These are phyloP conservation scores for Chlorella sp. DNA, from an alignment of 139 green algal species.

Conservation along the genomic window DNA sequence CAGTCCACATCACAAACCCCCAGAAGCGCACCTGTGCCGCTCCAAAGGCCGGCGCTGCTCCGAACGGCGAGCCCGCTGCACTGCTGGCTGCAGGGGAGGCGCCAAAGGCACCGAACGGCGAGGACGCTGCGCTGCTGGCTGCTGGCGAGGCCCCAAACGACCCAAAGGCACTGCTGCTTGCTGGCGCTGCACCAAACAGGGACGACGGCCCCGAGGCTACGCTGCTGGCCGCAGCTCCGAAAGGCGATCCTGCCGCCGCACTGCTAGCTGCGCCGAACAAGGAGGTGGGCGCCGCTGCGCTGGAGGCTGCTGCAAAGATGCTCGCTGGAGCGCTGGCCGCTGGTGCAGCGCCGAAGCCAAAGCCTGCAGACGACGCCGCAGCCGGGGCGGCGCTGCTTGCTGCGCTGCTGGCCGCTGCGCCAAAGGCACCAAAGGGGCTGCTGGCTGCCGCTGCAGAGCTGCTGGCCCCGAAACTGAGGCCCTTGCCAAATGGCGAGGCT, in stretches of 20 bases:
- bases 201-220: background rate
- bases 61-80: background rate
- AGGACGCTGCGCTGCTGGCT: background rate
- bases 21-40: no score
- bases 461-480: slow-evolving; percentile 11
- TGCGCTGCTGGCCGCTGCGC: background rate
- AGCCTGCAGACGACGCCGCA: background rate
- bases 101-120: background rate
- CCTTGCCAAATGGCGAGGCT: slow-evolving; percentile 19
- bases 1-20: no score
- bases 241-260: background rate
- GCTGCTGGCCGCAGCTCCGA: slow-evolving; percentile 22
- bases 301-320: slow-evolving; percentile 3
- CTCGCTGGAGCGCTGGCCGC: background rate
- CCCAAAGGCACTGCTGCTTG: background rate
- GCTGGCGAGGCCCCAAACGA: background rate
- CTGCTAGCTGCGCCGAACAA: slow-evolving; percentile 32
- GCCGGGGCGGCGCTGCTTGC: background rate
- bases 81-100: slow-evolving; percentile 1
- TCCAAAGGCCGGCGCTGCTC: background rate
- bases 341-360: background rate
- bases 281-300: background rate
- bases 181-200: slow-evolving; percentile 9
- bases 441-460: background rate
- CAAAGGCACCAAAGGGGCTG: slow-evolving; percentile 8